Evolutionary conservation across 2,329 filamentous ascomycete species (phyloP), one percentile per base, ranked within the genome.

Genomic region (Colletotrichum sp.): DNA sequence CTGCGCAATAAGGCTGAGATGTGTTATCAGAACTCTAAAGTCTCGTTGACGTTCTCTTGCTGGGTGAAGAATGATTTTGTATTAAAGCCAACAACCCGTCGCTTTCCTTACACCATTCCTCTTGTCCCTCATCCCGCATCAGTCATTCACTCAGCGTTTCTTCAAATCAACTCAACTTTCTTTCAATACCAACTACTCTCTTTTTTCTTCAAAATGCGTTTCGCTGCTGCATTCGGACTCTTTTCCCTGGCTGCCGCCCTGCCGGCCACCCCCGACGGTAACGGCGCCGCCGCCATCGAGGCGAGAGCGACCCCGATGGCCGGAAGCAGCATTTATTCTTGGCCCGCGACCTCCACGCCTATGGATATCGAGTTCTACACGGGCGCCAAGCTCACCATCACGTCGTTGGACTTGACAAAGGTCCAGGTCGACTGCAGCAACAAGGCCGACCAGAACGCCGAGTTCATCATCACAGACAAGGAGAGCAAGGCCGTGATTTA

Each of bases 21-120:
- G 11, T 5, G 8, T 52, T 8, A 3, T 22, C 11, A 25, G 44
- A 52, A 52, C 44, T 52, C 6, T 52, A 25, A 52, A 22, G 11
- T 22, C 2, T 13, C 13, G 6, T 52, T 22, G 1, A 3, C 1
- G n/a, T 13, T 52, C 11, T 22, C n/a, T 22, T 22, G 2, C 7
- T 22, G 6, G n/a, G 44, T 13, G 11, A 52, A 7, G n/a, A 52
- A 13, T 22, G 12, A 7, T 8, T 25, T 52, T 22, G 44, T 22
- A 52, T 22, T 52, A 22, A 52, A 52, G 44, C 6, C 11, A 8
- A 25, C 44, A 52, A 13, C 12, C 6, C 12, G 44, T 52, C 44
- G n/a, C n/a, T 13, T 22, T 11, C 8, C 44, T 5, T 8, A 1
- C 0, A 0, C 3, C 6, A 1, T 22, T 13, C n/a, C 11, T 52